Conservation (phyloP, 148 eudicot species). For the Euryodendron excelsum region DNA sequence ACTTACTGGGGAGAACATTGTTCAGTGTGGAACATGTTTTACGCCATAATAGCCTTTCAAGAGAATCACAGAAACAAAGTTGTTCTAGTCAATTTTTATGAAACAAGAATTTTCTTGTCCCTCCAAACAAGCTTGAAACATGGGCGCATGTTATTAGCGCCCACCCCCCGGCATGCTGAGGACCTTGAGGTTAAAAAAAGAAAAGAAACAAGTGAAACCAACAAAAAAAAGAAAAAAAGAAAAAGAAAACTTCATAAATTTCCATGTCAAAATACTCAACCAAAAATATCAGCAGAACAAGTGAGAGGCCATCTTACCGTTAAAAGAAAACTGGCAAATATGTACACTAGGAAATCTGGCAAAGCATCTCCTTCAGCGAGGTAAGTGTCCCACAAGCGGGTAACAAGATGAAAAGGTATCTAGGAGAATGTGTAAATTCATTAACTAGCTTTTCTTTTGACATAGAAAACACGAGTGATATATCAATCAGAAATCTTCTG, state of each 20-base stretch:
- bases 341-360: conserved; percentile 96
- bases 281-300: background rate
- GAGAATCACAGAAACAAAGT: background rate
- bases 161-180: no score
- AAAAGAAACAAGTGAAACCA: background rate
- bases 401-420: conserved; percentile 94
- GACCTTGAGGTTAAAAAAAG: no score
- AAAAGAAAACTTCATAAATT: background rate
- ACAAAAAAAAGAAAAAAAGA: background rate
- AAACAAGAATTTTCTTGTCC: no score
- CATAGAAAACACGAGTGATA: background rate
- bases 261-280: background rate
- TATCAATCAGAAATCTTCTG: background rate
- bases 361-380: conserved; percentile 99
- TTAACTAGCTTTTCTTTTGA: conserved; percentile 8
- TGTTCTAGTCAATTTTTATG: no score
- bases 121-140: background rate
- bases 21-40: background rate
- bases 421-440: conserved; percentile 20
- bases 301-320: conserved; percentile 50
- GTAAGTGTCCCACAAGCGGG: conserved; percentile 98
- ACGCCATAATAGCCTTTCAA: background rate
- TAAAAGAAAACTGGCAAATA: conserved; percentile 89
- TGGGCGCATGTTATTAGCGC: no score
- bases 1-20: background rate